Base-by-base conservation (phyloP, 2,329 filamentous ascomycete genomes). In the Pseudogymnoascus verrucosus region DNA sequence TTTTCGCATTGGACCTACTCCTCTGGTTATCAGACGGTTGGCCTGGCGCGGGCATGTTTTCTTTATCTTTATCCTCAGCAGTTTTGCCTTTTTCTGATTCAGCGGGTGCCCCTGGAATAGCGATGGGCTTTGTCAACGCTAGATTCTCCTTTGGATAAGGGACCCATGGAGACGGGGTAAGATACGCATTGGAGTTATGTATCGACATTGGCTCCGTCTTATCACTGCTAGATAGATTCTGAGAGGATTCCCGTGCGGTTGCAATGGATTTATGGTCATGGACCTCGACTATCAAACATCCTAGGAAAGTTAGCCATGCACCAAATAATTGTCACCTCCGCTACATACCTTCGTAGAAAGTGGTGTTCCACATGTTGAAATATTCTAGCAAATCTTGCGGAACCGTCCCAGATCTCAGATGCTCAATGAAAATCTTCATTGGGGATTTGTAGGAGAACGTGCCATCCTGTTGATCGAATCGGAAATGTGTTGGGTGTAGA, bases 391-490 rank as follows among this genome's bases (percentile, higher is more conserved):
- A 85, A 69, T 97, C 92, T 75, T 97, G 92, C 0, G 95, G 95
- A 37, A 99, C 81, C 0, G 91, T 96, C 64, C 89, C 85, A 44
- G 79, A 80, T 68, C 83, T 83, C 54, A 98, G 76, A 74, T 96
- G 92, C 68, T 96, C 87, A 60, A 90, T 80, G 69, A 88, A 82
- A 16, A 90, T 77, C 69, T 84, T 86, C 93, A 98, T 97, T 23
- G 95, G 92, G 19, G 92, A 96, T 71, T 91, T 90, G 76, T 98
- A 98, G 4, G 85, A 83, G 70, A 96, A 97, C 73, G 90, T 93
- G 71, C 93, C 90, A 75, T 96, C 92, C 76, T 97, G 93, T 70
- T 92, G 87, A 69, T 98, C 93, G 77, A 99, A 96, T 64, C 89
- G 86, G 73, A 96, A 98, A 76, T 96, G 89, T 4, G 84, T 91